Evolutionary conservation across 2,329 filamentous ascomycete species (phyloP).

Genomic region (Claviceps spartinae): DNA sequence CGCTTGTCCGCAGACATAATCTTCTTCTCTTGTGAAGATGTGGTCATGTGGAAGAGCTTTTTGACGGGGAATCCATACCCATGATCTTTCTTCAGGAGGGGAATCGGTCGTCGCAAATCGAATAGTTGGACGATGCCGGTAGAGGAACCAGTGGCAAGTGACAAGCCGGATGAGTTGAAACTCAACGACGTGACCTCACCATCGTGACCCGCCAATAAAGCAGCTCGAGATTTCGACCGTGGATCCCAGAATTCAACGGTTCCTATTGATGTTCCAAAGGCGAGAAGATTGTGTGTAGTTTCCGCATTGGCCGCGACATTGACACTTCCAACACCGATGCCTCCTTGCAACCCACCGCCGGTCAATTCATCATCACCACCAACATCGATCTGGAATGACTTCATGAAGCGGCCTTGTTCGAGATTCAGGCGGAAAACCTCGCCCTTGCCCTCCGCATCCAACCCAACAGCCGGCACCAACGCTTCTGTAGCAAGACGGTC

Average conservation of each 20-base stretch:
- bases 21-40: conserved; percentile 65
- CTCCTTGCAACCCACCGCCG: conserved; percentile 69
- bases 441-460: conserved; percentile 73
- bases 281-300: conserved; percentile 74
- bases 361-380: conserved; percentile 64
- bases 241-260: conserved; percentile 97
- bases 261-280: conserved; percentile 89
- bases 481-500: conserved; percentile 73
- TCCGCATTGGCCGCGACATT: conserved; percentile 82
- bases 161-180: conserved; percentile 73
- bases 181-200: conserved; percentile 76
- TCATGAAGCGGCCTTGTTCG: conserved; percentile 87
- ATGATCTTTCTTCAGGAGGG: conserved; percentile 84
- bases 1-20: conserved; percentile 86
- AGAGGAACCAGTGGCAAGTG: conserved; percentile 75
- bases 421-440: conserved; percentile 90
- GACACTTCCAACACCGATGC: conserved; percentile 72
- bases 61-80: conserved; percentile 90
- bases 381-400: conserved; percentile 81
- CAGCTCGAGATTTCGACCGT: conserved; percentile 67
- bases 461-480: conserved; percentile 73
- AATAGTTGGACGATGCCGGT: conserved; percentile 81
- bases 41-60: conserved; percentile 62
- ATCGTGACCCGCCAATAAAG: conserved; percentile 54
- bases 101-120: conserved; percentile 76